Conservation (phyloP, 2,329 filamentous ascomycete species). For the Elsinoe arachidis region DNA sequence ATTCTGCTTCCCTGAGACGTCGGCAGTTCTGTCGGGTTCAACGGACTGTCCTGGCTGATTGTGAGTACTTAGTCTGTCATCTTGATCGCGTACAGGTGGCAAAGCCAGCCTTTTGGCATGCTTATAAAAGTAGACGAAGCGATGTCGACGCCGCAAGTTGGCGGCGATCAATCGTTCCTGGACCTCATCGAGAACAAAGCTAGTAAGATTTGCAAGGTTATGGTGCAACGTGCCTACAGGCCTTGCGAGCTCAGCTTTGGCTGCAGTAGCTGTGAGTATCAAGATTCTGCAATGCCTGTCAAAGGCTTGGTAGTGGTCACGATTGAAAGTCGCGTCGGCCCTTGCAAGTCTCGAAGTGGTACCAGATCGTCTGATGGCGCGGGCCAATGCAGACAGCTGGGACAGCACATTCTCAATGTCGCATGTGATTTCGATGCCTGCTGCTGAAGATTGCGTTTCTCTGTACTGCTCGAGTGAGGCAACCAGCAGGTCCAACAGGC, state of each 20-base stretch:
- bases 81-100: background rate
- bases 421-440: background rate
- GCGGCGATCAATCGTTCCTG: background rate
- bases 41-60: background rate
- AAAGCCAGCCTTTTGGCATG: background rate
- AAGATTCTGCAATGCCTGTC: background rate
- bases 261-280: background rate
- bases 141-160: background rate
- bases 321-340: background rate
- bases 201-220: background rate
- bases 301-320: background rate
- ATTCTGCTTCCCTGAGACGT: background rate
- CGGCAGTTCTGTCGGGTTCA: background rate
- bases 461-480: background rate
- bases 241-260: background rate
- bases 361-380: background rate
- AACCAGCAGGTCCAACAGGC: background rate
- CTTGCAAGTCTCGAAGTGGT: background rate
- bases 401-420: background rate
- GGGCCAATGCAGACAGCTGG: background rate
- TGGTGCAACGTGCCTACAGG: background rate
- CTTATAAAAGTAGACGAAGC: background rate
- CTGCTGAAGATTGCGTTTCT: background rate
- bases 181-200: background rate
- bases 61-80: background rate